These are phyloP conservation scores for Colletotrichum liaoningense DNA, from an alignment of 2,329 filamentous ascomycete species.

Conservation along the genomic window DNA sequence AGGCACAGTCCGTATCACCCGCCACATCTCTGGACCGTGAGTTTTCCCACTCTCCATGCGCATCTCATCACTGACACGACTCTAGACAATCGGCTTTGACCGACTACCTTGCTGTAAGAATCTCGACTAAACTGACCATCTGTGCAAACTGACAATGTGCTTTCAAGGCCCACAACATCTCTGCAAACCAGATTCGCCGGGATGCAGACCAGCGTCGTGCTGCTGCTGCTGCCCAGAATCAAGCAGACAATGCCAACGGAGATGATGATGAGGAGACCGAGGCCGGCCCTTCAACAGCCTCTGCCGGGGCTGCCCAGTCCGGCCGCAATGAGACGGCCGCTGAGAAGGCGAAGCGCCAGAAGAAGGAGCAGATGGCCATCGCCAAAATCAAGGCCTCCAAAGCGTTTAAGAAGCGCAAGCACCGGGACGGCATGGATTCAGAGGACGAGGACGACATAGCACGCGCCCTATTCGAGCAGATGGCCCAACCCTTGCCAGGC, in stretches of 20 bases:
- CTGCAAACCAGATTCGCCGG: slow-evolving; percentile 64
- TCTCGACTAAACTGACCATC: neutral
- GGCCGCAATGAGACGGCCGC: slow-evolving; percentile 37
- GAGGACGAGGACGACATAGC: slow-evolving; percentile 65
- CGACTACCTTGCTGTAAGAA: slow-evolving; percentile 61
- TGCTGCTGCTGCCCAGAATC: slow-evolving; percentile 41
- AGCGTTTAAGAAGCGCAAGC: slow-evolving; percentile 65
- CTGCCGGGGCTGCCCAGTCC: slow-evolving; percentile 35
- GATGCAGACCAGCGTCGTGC: slow-evolving; percentile 59
- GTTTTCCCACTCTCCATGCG: neutral
- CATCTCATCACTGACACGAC: neutral
- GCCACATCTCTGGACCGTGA: slow-evolving; percentile 33
- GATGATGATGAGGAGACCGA: slow-evolving; percentile 39
- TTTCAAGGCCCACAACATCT: slow-evolving; percentile 78
- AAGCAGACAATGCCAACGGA: slow-evolving; percentile 35
- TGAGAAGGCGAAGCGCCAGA: slow-evolving; percentile 48
- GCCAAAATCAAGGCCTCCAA: slow-evolving; percentile 74
- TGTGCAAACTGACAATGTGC: neutral
- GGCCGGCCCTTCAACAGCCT: slow-evolving; percentile 14
- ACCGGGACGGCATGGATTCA: slow-evolving; percentile 43
- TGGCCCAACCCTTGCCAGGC: slow-evolving; percentile 73
- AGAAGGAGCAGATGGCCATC: slow-evolving; percentile 64
- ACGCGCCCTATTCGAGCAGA: slow-evolving; percentile 59
- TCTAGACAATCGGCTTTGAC: slow-evolving; percentile 63
- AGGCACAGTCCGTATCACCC: slow-evolving; percentile 1